Evolutionary conservation across 1,284 basidiomycete species (phyloP), one percentile per base, ranked within the genome.

Genomic region (Apiotrichum gracile): DNA sequence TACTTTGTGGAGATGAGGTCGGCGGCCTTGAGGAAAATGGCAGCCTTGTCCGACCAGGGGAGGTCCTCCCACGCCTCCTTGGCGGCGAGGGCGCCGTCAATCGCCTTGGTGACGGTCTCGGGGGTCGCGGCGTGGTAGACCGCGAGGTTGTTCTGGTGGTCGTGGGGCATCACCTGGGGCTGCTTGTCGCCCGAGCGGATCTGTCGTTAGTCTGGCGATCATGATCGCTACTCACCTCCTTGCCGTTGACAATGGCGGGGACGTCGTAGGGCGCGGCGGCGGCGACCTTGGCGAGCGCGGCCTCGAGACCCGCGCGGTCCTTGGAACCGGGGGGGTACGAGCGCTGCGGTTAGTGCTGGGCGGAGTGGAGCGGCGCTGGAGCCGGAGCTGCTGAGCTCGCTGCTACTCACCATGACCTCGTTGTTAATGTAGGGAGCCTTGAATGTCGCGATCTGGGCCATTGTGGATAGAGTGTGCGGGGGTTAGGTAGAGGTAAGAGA

Each of bases 1-100:
- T 96, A 97, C 81, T 97, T 97, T 58, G 86, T 86, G 64, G 88
- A 85, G 57, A 93, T 83, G 52, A 98, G 83, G 73, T 98, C 94
- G 33, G 92, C 92, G 3, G 92, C 91, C 76, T 96, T 96, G 65
- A 99, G 81, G 80, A 97, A 97, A 77, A 98, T 96, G 52, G 94
- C 90, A 7, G 96, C 93, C 46, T 91, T 84, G 76, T 98, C 96
- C 68, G 83, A 86, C 91, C 92, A 98, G 3, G 94, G 92, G 79
- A 97, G 79, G 57, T 82, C 80, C 78, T 97, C 93, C 94, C 94
- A 99, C 41, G 82, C 83, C 24, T 78, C 77, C 76, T 93, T 94
- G 40, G 90, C 91, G 38, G 83, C 82, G 42, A 98, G 82, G 7
- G 93, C 88, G 49, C 88, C 89, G 31, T 88, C 83, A 67, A 99